Evolutionary conservation across 2,329 filamentous ascomycete genomes (phyloP).

Genomic region (Pleochaeta shiraiana): DNA sequence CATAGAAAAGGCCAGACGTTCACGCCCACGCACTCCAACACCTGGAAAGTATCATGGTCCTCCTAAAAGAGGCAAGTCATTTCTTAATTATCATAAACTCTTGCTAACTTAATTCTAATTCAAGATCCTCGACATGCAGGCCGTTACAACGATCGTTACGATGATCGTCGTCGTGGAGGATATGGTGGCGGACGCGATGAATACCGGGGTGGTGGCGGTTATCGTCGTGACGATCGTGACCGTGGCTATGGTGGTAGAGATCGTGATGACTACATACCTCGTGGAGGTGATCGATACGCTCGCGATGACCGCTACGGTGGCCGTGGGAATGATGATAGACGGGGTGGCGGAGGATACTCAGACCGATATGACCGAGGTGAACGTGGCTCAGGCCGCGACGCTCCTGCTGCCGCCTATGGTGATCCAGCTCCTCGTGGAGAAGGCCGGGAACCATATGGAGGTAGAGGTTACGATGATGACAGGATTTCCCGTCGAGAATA

Average conservation of each 20-base stretch:
- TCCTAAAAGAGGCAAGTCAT: slow-evolving; percentile 72
- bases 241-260: slow-evolving; percentile 21
- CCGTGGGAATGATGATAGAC: slow-evolving; percentile 22
- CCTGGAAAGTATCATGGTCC: slow-evolving; percentile 98
- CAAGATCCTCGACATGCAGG: slow-evolving; percentile 28
- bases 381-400: slow-evolving; percentile 23
- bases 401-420: slow-evolving; percentile 21
- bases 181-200: slow-evolving; percentile 14
- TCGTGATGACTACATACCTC: slow-evolving; percentile 19
- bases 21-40: slow-evolving; percentile 83
- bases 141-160: slow-evolving; percentile 20
- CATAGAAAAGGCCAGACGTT: slow-evolving; percentile 96
- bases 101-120: slow-evolving; percentile 17
- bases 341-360: slow-evolving; percentile 23
- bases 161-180: slow-evolving; percentile 22
- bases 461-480: slow-evolving; percentile 20
- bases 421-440: slow-evolving; percentile 24
- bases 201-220: slow-evolving; percentile 16
- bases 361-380: slow-evolving; percentile 29
- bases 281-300: slow-evolving; percentile 20
- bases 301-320: slow-evolving; percentile 16
- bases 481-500: slow-evolving; percentile 18
- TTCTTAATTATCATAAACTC: slow-evolving; percentile 19
- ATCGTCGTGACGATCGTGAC: slow-evolving; percentile 24
- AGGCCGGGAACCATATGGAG: slow-evolving; percentile 23